These are phyloP conservation scores for Pseudoperonospora humuli DNA, from an alignment of 352 stramenopile species.

Conservation along the genomic window DNA sequence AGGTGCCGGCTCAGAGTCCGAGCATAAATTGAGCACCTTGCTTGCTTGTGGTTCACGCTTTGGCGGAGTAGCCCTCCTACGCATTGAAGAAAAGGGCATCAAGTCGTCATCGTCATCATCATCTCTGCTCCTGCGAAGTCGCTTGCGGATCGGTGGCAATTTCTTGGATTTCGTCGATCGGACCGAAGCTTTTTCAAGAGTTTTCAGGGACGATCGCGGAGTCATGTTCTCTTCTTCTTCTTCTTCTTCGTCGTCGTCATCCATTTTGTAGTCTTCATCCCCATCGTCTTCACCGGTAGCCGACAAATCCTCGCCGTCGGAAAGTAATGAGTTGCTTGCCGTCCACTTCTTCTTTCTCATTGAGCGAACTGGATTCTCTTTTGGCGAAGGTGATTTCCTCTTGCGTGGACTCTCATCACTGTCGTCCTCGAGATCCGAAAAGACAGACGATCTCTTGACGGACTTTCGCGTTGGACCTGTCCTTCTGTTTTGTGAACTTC, in stretches of 20 bases:
- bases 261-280: conserved; percentile 56
- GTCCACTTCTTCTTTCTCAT: conserved; percentile 21
- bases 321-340: conserved; percentile 24
- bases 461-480: conserved; percentile 6
- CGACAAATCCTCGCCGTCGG: conserved; percentile 33
- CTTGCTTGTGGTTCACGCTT: conserved; percentile 19
- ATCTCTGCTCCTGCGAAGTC: conserved; percentile 31
- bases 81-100: conserved; percentile 3
- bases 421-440: conserved; percentile 28
- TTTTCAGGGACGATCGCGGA: conserved; percentile 8
- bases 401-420: conserved; percentile 19
- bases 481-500: conserved; percentile 8
- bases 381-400: conserved; percentile 11
- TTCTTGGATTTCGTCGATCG: conserved; percentile 16
- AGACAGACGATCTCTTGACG: conserved; percentile 13
- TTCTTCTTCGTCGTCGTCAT: conserved; percentile 35
- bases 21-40: conserved; percentile 43
- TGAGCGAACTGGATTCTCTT: conserved; percentile 20
- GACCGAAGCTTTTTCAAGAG: conserved; percentile 2
- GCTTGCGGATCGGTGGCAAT: conserved; percentile 24
- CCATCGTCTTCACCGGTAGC: conserved; percentile 40
- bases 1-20: conserved; percentile 28
- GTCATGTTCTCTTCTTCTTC: conserved; percentile 39
- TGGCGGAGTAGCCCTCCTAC: conserved; percentile 10
- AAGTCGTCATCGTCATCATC: conserved; percentile 26